Conservation (phyloP, 148 eudicot species). For the Camellia sinensis region DNA sequence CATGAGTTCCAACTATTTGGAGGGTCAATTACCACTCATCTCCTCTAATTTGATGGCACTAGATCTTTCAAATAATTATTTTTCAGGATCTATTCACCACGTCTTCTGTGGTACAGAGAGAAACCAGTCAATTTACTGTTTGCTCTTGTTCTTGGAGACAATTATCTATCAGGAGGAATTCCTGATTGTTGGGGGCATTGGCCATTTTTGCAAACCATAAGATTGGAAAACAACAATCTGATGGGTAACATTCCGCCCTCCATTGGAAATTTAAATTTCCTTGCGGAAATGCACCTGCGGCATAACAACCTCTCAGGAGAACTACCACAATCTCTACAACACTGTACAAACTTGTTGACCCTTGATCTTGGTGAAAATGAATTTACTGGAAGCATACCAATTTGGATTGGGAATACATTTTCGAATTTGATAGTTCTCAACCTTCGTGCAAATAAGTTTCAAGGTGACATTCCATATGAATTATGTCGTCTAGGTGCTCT, state of each 20-base stretch:
- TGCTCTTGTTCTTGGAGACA: background rate
- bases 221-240: constrained; percentile 4
- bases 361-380: constrained; percentile 8
- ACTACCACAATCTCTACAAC: constrained; percentile 9
- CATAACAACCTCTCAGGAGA: constrained; percentile 10
- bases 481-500: background rate
- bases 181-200: constrained; percentile 4
- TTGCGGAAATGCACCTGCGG: background rate
- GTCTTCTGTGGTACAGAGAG: background rate
- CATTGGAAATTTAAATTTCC: background rate
- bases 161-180: constrained; percentile 1
- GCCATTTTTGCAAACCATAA: background rate
- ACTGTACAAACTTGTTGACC: background rate
- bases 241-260: background rate
- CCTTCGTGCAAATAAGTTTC: background rate
- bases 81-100: constrained; percentile 10
- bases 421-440: background rate
- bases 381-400: constrained; percentile 15
- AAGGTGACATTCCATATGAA: background rate
- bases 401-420: background rate
- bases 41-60: background rate
- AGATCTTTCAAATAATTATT: constrained; percentile 14
- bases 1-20: constrained; percentile 4
- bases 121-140: background rate
- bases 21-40: background rate